A percentile compares a stretch with the other conserved stretches of the same genome.
These are phyloP conservation scores for Ophiostoma himal-ulmi DNA, from an alignment of 2,329 filamentous ascomycete species.

Conservation along the genomic window DNA sequence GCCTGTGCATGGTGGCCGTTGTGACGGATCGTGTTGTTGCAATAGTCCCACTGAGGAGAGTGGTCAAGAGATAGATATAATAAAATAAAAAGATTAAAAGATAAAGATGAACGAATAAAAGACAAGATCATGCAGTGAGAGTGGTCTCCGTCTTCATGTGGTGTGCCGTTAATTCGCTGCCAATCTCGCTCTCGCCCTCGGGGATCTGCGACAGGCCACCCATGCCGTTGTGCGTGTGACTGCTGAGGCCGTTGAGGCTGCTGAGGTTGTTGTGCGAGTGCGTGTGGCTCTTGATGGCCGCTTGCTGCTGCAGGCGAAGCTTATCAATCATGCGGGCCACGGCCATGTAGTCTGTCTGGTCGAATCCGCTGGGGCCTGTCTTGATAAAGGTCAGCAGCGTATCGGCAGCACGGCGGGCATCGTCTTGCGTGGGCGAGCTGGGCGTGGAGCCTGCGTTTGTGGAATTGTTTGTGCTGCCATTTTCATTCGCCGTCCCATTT, in stretches of 20 bases:
- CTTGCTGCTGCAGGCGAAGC: slow-evolving; percentile 41
- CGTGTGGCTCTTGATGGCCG: not conserved
- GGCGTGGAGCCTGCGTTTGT: slow-evolving; percentile 39
- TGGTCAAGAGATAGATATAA: not conserved
- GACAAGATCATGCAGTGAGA: slow-evolving; percentile 30
- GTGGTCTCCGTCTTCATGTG: slow-evolving; percentile 35
- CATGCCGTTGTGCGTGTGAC: slow-evolving; percentile 30
- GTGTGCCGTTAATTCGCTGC: slow-evolving; percentile 32
- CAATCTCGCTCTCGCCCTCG: slow-evolving; percentile 51
- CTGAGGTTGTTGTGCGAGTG: not conserved
- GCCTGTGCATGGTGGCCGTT: slow-evolving; percentile 17
- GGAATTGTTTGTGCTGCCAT: slow-evolving; percentile 40
- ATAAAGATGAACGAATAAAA: not conserved
- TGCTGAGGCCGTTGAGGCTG: not conserved
- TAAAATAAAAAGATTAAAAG: not conserved
- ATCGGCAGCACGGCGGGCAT: slow-evolving; percentile 75
- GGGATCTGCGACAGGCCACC: slow-evolving; percentile 51
- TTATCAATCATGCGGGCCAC: slow-evolving; percentile 83
- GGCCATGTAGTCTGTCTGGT: slow-evolving; percentile 69
- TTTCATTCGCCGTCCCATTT: slow-evolving; percentile 20
- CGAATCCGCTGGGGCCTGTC: slow-evolving; percentile 59
- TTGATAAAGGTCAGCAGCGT: slow-evolving; percentile 78
- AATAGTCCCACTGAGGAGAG: not conserved
- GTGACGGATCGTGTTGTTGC: slow-evolving; percentile 12
- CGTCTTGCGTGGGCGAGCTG: slow-evolving; percentile 71